A percentile compares a stretch with the other conserved stretches of the same genome.
These are phyloP conservation scores for Leishmania tarentolae DNA, from an alignment of 208 protist genomes.

Conservation along the genomic window DNA sequence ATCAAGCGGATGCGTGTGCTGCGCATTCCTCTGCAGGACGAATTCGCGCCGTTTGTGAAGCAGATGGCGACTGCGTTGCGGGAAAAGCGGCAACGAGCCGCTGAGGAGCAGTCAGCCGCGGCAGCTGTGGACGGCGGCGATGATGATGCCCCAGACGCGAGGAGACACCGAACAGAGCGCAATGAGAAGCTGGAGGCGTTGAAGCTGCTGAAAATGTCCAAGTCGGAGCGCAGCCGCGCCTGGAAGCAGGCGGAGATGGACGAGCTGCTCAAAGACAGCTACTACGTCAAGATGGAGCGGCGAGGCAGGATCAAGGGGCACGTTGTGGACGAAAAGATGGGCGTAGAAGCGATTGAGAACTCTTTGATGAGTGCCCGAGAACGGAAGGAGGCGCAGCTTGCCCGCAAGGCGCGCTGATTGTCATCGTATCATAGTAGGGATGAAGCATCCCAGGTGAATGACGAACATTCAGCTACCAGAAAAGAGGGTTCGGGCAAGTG, in stretches of 20 bases:
- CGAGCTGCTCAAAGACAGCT: conserved; percentile 90
- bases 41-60: conserved; percentile 72
- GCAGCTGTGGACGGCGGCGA: conserved; percentile 25
- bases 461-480: background rate
- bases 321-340: conserved; percentile 84
- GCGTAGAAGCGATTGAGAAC: conserved; percentile 88
- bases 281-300: conserved; percentile 92
- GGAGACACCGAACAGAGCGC: conserved; percentile 80
- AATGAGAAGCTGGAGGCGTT: conserved; percentile 86
- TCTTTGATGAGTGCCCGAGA: conserved; percentile 82
- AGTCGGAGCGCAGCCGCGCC: conserved; percentile 74
- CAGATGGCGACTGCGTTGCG: conserved; percentile 36
- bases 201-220: conserved; percentile 85
- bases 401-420: conserved; percentile 42
- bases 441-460: background rate
- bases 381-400: conserved; percentile 74
- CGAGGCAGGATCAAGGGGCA: conserved; percentile 59
- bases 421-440: background rate
- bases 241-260: conserved; percentile 89
- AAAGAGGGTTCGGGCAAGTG: background rate
- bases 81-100: conserved; percentile 69
- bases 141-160: conserved; percentile 25
- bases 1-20: conserved; percentile 86
- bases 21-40: conserved; percentile 79
- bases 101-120: conserved; percentile 39